Conservation (phyloP, 139 green algal genomes). For the Asterochloris sp. region DNA sequence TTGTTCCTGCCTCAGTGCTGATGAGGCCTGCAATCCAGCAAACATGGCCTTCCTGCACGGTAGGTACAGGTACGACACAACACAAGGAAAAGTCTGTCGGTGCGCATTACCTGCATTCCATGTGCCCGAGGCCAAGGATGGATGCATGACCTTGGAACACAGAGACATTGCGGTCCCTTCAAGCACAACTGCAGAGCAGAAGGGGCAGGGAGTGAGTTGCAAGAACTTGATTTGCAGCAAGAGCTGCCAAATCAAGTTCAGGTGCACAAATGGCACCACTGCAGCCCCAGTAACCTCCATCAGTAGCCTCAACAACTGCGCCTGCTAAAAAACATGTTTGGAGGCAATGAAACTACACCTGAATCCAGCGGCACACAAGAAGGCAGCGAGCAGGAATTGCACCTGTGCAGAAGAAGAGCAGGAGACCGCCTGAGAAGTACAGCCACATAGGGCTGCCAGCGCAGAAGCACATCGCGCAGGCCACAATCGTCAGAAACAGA, state of each 20-base stretch:
- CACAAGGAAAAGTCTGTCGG: too few relatives aligned
- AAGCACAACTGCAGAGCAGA: background rate
- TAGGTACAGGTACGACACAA: too few relatives aligned
- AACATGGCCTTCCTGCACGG: too few relatives aligned
- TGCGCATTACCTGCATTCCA: constrained; percentile 9
- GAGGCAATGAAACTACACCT: too few relatives aligned
- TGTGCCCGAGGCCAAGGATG: constrained; percentile 6
- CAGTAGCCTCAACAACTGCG: too few relatives aligned
- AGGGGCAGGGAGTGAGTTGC: too few relatives aligned
- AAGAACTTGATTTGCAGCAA: too few relatives aligned
- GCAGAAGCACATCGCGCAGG: background rate
- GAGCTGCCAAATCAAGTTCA: background rate
- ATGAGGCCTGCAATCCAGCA: constrained; percentile 16
- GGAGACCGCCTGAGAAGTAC: constrained; percentile 1
- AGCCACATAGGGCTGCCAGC: constrained; percentile 6
- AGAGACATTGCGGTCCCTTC: constrained; percentile 3
- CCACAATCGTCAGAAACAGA: constrained; percentile 6
- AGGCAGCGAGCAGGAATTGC: too few relatives aligned
- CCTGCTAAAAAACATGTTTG: too few relatives aligned
- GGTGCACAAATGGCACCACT: too few relatives aligned
- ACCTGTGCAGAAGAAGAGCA: constrained; percentile 14
- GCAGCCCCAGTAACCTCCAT: too few relatives aligned
- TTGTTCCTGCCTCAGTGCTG: constrained; percentile 18
- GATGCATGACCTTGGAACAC: constrained; percentile 17
- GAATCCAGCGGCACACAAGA: too few relatives aligned